phyloP scores from a whole-genome alignment of 75 land plant genomes.

The Cupressus sempervirens region DNA sequence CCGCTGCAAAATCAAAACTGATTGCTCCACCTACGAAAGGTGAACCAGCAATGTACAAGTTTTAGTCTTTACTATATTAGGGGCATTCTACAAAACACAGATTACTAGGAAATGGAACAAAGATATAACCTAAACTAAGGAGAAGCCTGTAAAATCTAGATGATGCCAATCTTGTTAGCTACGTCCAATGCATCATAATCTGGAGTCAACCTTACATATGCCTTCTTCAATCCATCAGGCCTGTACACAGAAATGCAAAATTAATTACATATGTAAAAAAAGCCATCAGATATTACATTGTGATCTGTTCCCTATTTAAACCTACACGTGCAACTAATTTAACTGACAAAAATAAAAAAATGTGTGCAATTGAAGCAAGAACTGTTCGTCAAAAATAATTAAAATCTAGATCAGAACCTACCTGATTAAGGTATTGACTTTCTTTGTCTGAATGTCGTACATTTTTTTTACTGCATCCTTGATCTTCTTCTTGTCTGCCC shows the following conservation, averaged over 20 bases:
- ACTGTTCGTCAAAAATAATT: neutral
- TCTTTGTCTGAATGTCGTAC: constrained; percentile 64
- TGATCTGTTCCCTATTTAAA: neutral
- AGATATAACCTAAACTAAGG: neutral
- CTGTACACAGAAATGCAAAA: constrained; percentile 17
- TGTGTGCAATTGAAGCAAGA: neutral
- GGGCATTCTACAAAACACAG: too few species aligned
- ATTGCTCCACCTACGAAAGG: too few species aligned
- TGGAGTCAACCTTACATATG: constrained; percentile 58
- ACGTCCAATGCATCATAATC: constrained; percentile 67
- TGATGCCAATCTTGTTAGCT: constrained; percentile 71
- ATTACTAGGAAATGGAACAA: too few species aligned
- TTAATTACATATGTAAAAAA: neutral
- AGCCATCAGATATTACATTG: neutral
- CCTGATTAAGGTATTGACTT: constrained; percentile 61
- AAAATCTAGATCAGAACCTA: neutral
- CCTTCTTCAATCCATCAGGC: constrained; percentile 65
- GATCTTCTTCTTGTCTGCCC: constrained; percentile 71
- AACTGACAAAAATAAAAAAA: too few species aligned
- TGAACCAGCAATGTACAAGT: too few species aligned
- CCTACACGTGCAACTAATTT: neutral
- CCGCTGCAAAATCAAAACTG: too few species aligned
- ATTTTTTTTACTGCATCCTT: constrained; percentile 66
- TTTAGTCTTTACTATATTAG: too few species aligned
- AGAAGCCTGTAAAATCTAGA: constrained; percentile 16